phyloP scores from a whole-genome alignment of 495 filamentous ascomycete species.

The Aspergillus wentii region DNA sequence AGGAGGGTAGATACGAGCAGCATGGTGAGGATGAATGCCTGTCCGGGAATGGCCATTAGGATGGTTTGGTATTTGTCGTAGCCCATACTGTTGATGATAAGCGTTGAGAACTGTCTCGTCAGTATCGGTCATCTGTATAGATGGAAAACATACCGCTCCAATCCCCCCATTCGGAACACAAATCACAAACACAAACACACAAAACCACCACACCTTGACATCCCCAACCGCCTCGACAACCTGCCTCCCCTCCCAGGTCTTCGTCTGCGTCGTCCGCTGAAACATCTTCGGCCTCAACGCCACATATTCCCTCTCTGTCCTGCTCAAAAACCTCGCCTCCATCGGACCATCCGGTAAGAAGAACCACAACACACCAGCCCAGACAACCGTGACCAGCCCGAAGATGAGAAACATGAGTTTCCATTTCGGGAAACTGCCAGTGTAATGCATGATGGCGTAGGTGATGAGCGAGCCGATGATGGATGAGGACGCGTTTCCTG shows the following conservation, averaged over 20 bases:
- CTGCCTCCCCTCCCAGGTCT: constrained; percentile 42
- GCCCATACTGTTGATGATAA: too few species aligned
- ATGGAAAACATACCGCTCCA: too few species aligned
- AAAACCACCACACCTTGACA: too few species aligned
- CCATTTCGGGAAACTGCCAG: constrained; percentile 26
- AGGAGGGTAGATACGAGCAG: too few species aligned
- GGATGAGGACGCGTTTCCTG: background rate
- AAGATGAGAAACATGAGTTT: constrained; percentile 16
- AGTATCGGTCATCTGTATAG: too few species aligned
- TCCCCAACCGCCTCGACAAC: too few species aligned
- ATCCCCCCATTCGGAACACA: too few species aligned
- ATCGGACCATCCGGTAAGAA: constrained; percentile 4
- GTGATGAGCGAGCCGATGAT: constrained; percentile 2
- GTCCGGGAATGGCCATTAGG: too few species aligned
- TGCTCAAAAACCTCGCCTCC: constrained; percentile 20
- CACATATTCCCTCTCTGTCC: constrained; percentile 30
- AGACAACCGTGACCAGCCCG: constrained; percentile 9
- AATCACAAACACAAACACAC: too few species aligned
- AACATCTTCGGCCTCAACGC: constrained; percentile 31
- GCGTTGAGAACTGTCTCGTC: too few species aligned
- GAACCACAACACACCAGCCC: constrained; percentile 4
- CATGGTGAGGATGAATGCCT: background rate
- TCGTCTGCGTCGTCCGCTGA: constrained; percentile 20
- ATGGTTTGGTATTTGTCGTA: too few species aligned
- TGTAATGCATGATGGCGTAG: constrained; percentile 25